phyloP scores from a whole-genome alignment of 495 filamentous ascomycete species.

The Penicillium chermesinum region DNA sequence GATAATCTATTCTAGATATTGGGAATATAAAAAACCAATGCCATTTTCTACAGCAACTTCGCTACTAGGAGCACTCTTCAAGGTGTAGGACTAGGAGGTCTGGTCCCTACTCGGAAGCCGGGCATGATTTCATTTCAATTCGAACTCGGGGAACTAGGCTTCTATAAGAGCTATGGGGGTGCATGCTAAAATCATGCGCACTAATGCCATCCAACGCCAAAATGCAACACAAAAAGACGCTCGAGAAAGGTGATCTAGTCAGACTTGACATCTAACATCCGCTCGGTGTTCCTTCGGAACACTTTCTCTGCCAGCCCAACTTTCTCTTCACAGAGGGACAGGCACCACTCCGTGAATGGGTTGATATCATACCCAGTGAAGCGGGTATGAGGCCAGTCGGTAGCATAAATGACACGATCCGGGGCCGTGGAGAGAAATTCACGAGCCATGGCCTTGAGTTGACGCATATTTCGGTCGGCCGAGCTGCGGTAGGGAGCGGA shows the following conservation, averaged over 20 bases:
- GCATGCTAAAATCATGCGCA: neutral
- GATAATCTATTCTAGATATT: conserved; percentile 13
- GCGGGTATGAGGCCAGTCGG: conserved; percentile 52
- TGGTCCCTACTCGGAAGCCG: too few species aligned
- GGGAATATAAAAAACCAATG: too few species aligned
- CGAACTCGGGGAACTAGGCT: too few species aligned
- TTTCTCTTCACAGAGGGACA: conserved; percentile 37
- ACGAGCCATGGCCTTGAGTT: conserved; percentile 35
- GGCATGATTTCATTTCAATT: too few species aligned
- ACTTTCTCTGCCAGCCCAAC: conserved; percentile 37
- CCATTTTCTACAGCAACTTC: too few species aligned
- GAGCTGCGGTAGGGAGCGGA: conserved; percentile 47
- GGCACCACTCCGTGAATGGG: conserved; percentile 38
- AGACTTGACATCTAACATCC: conserved; percentile 26
- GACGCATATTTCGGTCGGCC: conserved; percentile 30
- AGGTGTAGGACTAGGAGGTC: too few species aligned
- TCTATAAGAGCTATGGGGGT: too few species aligned
- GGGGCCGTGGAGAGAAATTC: conserved; percentile 35
- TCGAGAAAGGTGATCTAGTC: conserved; percentile 22
- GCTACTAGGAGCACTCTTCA: too few species aligned
- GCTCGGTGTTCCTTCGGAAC: conserved; percentile 43
- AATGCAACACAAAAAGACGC: conserved; percentile 3
- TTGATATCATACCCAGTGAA: conserved; percentile 40
- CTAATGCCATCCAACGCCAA: conserved; percentile 4
- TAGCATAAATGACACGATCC: conserved; percentile 42